A percentile compares a stretch with the other conserved stretches of the same genome.
Conservation (phyloP, 176 grass and related monocot species). For the Saccharum spontaneum region DNA sequence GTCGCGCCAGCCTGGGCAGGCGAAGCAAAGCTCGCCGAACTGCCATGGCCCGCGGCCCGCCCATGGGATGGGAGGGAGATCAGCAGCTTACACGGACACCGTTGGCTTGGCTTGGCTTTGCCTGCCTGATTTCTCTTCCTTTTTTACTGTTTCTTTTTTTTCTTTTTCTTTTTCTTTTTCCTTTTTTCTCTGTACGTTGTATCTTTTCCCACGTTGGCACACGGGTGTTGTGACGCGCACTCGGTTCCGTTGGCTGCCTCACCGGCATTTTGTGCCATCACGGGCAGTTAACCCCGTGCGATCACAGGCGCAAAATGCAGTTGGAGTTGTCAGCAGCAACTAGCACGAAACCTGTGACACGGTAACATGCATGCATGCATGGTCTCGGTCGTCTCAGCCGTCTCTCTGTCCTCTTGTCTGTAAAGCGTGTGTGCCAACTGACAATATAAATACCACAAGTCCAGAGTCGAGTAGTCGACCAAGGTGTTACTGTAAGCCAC, state of each 20-base stretch:
- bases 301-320: neutral
- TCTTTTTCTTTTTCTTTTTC: neutral
- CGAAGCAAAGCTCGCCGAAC: neutral
- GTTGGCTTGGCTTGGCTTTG: neutral
- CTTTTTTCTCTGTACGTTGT: neutral
- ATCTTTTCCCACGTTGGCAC: neutral
- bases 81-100: neutral
- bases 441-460: neutral
- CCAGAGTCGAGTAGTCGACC: too few relatives aligned
- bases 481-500: neutral
- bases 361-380: neutral
- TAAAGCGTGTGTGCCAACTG: neutral
- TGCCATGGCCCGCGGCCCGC: neutral
- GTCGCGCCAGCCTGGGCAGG: conserved; percentile 29
- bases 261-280: neutral
- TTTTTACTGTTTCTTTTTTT: neutral
- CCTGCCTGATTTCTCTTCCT: neutral
- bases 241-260: neutral
- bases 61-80: neutral
- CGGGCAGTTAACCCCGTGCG: neutral
- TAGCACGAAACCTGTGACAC: neutral
- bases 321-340: neutral
- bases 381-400: neutral
- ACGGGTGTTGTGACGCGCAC: neutral
- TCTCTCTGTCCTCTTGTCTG: neutral